phyloP scores from a whole-genome alignment of 371 early-diverging fungal species.

The Mucor racemosus region DNA sequence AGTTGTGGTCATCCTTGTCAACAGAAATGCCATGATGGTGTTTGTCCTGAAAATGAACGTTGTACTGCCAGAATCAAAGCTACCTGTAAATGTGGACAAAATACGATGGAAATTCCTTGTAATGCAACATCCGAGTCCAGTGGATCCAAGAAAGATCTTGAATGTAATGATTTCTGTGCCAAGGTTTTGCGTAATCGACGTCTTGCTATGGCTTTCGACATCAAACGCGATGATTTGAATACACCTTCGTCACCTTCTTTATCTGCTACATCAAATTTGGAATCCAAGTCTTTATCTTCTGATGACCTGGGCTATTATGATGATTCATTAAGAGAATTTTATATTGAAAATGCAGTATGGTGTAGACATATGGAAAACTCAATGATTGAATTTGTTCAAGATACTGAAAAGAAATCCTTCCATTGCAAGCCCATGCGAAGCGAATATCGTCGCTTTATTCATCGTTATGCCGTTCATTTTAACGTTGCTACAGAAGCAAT shows the following conservation, averaged over 20 bases:
- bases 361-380: slow-evolving; percentile 66
- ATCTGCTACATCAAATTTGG: not conserved
- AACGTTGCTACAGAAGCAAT: slow-evolving; percentile 67
- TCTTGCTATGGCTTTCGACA: slow-evolving; percentile 72
- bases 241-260: slow-evolving; percentile 1
- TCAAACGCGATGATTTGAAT: slow-evolving; percentile 44
- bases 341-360: slow-evolving; percentile 59
- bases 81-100: slow-evolving; percentile 77
- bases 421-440: slow-evolving; percentile 73
- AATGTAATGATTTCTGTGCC: slow-evolving; percentile 76
- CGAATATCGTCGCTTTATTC: slow-evolving; percentile 69
- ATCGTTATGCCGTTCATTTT: slow-evolving; percentile 71
- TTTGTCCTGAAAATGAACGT: slow-evolving; percentile 65
- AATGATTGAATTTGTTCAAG: slow-evolving; percentile 66
- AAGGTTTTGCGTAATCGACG: slow-evolving; percentile 75
- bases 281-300: slow-evolving; percentile 2
- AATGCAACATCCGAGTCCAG: slow-evolving; percentile 57
- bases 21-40: slow-evolving; percentile 66
- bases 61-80: slow-evolving; percentile 59
- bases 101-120: slow-evolving; percentile 61
- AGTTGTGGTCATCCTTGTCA: slow-evolving; percentile 76
- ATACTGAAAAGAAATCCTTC: slow-evolving; percentile 49
- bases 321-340: slow-evolving; percentile 66
- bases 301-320: slow-evolving; percentile 64
- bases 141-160: slow-evolving; percentile 50